Evolutionary conservation across 495 filamentous ascomycete genomes (phyloP).

Genomic region (Tirmania nivea): DNA sequence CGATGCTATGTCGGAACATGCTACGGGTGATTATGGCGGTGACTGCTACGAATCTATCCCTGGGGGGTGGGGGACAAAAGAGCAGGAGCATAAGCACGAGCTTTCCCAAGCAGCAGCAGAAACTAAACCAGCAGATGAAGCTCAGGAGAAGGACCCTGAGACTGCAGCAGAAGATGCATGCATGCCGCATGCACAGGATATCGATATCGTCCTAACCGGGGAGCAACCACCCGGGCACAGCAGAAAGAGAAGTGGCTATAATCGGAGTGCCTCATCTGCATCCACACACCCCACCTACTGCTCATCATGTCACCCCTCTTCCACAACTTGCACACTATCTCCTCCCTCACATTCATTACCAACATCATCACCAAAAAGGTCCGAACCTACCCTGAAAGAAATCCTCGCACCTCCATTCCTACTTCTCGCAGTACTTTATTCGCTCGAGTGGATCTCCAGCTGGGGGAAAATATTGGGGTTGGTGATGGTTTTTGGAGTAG

Average conservation of each 20-base stretch:
- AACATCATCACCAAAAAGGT: neutral
- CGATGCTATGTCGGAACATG: neutral
- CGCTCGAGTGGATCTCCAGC: neutral
- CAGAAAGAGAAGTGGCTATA: too few relatives aligned
- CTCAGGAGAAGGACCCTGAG: too few relatives aligned
- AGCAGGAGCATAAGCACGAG: too few relatives aligned
- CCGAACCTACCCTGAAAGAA: neutral
- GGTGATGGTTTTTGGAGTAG: neutral
- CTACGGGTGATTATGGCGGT: neutral
- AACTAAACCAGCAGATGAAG: too few relatives aligned
- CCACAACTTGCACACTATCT: neutral
- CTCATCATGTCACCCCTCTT: neutral
- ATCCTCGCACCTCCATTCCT: neutral
- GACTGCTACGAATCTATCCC: neutral
- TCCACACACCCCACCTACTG: neutral
- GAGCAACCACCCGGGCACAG: too few relatives aligned
- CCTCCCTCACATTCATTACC: neutral
- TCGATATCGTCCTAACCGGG: too few relatives aligned
- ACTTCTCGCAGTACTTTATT: neutral
- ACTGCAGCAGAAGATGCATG: too few relatives aligned
- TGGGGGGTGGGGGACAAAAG: too few relatives aligned
- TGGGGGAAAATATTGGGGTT: neutral
- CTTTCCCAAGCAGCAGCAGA: too few relatives aligned
- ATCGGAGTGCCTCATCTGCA: neutral
- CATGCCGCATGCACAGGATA: too few relatives aligned